Evolutionary conservation across 179 eudicot genomes (phyloP), one percentile per base, ranked within the genome.

Genomic region (Silene coronaria): DNA sequence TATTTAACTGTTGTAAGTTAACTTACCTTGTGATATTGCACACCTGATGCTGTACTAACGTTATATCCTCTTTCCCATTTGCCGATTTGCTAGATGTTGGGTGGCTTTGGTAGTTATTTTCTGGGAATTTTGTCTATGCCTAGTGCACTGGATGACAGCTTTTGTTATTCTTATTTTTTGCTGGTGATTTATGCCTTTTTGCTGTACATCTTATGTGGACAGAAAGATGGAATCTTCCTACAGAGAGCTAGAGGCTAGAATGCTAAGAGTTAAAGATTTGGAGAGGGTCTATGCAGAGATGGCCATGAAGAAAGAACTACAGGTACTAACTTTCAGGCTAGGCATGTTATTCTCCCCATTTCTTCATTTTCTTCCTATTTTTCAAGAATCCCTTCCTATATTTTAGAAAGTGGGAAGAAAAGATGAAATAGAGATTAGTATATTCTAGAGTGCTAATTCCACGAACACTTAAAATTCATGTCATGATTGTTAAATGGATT

Each of bases 271-370:
- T 24, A 76, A 80, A 64, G 88, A 81, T 32, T 83, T 93, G 85
- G 91, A 91, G 81, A 88, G 79, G 67, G 78, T 91, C 57, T 85
- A 86, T 76, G 82, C 75, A 82, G 95, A 88, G 60, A 91, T 91
- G 98, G 76, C 93, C 60, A 34, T 93, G 89, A 80, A 93, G 84
- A 89, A 88, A 82, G 95, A 93, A 82, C 78, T 93, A 67, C 95
- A 88, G 97, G 97, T 91, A 83, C 24, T 19, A 42, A 42, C 27
- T 63, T 42, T 22, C 48, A 32, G 8, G 36, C 75, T 34, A 28
- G 8, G 30, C 71, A 19, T 59, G 28, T 24, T 45, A 45, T 45
- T 12, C 51, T 45, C 51, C 12, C 16, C 51, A 11, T 45, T 45
- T 45, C 51, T 11, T 45, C 51, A 12, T 45, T 45, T 45, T 12